A percentile compares a stretch with the other conserved stretches of the same genome.
Conservation (phyloP, 2,329 filamentous ascomycete species). For the Ilyonectria destructans region DNA sequence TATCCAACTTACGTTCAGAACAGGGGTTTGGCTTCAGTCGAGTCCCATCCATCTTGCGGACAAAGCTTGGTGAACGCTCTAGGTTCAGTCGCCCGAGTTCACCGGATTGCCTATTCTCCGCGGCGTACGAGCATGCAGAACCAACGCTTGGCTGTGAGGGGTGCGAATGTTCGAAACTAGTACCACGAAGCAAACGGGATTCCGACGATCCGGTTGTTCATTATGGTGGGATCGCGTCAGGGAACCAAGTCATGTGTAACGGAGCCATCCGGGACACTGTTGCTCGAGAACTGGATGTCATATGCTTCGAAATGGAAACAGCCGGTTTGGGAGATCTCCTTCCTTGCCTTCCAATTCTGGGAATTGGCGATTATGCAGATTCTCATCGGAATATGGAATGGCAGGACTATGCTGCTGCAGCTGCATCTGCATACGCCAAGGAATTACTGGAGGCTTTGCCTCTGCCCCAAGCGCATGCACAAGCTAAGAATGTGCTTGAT, state of each 20-base stretch:
- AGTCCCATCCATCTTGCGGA: not conserved
- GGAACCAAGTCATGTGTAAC: no score
- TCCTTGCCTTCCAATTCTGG: not conserved
- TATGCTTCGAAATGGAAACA: not conserved
- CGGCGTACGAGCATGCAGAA: no score
- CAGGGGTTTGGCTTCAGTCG: constrained; percentile 7
- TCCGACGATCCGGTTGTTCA: not conserved
- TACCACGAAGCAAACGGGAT: not conserved
- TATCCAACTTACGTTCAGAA: constrained; percentile 11
- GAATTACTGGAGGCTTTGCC: not conserved
- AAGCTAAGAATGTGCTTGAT: not conserved
- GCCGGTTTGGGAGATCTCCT: not conserved
- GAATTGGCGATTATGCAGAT: constrained; percentile 7
- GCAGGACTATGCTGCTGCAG: not conserved
- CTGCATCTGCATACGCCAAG: not conserved
- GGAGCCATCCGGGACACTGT: no score
- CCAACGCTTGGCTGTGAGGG: no score
- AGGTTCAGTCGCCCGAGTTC: not conserved
- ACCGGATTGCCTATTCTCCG: not conserved
- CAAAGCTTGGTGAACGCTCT: no score
- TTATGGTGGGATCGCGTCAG: not conserved
- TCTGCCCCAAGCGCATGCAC: not conserved
- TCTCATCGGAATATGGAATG: not conserved
- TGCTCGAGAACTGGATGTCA: not conserved
- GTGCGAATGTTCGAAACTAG: not conserved